A percentile compares a stretch with the other conserved stretches of the same genome.
These are phyloP conservation scores for Chaetoceros tenuissimus DNA, from an alignment of 108 stramenopile genomes.

Conservation along the genomic window DNA sequence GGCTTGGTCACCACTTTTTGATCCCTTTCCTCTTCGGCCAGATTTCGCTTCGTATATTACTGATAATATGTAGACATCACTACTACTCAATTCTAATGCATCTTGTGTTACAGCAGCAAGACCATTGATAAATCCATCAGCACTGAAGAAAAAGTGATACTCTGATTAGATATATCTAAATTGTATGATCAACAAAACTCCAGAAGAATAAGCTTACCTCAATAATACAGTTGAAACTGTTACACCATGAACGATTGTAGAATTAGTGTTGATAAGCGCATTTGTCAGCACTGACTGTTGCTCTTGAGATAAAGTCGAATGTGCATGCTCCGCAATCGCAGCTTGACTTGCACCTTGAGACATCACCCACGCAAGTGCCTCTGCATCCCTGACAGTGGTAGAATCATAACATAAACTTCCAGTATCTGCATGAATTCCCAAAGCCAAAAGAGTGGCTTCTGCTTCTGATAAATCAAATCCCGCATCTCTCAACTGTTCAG, in stretches of 20 bases:
- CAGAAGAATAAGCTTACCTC: conserved; percentile 10
- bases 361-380: conserved; percentile 87
- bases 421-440: conserved; percentile 94
- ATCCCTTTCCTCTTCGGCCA: conserved; percentile 19
- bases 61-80: conserved; percentile 79
- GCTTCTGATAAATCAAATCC: conserved; percentile 60
- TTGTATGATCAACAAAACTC: background rate
- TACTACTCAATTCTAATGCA: conserved; percentile 82
- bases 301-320: conserved; percentile 59
- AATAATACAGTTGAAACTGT: conserved; percentile 79
- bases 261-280: conserved; percentile 69
- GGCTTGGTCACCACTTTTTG: background rate
- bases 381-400: conserved; percentile 85
- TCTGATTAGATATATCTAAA: conserved; percentile 10
- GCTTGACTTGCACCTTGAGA: conserved; percentile 85
- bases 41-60: conserved; percentile 78
- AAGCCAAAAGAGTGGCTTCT: conserved; percentile 84
- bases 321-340: conserved; percentile 88
- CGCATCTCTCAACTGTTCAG: conserved; percentile 61
- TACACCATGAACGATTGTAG: conserved; percentile 75
- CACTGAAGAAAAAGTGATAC: conserved; percentile 26
- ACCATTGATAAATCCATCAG: conserved; percentile 88
- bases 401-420: conserved; percentile 88
- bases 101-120: conserved; percentile 88
- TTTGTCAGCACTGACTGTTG: conserved; percentile 84